Evolutionary conservation across 2,329 filamentous ascomycete species (phyloP).

Genomic region (Dothideomycetes sp.): DNA sequence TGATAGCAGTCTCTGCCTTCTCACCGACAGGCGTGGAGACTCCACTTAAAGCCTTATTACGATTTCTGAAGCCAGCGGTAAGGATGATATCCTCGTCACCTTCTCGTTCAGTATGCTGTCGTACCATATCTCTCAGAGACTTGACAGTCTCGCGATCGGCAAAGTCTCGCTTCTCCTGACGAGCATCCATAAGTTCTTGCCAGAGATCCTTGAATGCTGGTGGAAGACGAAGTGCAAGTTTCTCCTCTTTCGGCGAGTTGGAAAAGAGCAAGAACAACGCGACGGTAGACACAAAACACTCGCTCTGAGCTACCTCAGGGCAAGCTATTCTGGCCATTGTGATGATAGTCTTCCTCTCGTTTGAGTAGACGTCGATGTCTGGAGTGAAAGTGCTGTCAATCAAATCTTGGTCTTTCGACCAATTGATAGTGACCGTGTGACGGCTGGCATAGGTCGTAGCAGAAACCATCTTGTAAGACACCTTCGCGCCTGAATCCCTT

Average conservation of each 20-base stretch:
- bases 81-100: conserved; percentile 53
- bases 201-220: conserved; percentile 78
- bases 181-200: conserved; percentile 63
- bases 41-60: conserved; percentile 26
- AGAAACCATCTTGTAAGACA: conserved; percentile 62
- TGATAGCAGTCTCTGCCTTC: conserved; percentile 7
- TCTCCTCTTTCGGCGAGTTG: conserved; percentile 74
- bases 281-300: conserved; percentile 72
- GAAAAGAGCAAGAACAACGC: conserved; percentile 76
- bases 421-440: conserved; percentile 64
- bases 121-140: conserved; percentile 60
- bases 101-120: conserved; percentile 52
- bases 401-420: conserved; percentile 64
- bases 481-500: conserved; percentile 60
- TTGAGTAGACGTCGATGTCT: conserved; percentile 37
- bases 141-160: conserved; percentile 61
- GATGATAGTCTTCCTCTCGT: conserved; percentile 46
- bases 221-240: conserved; percentile 68
- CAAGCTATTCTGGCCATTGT: conserved; percentile 69
- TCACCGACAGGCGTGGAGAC: conserved; percentile 23
- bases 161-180: conserved; percentile 61
- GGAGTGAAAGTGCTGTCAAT: conserved; percentile 34
- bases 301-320: conserved; percentile 69
- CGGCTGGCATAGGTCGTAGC: conserved; percentile 65
- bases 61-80: conserved; percentile 59